Evolutionary conservation across 495 filamentous ascomycete species (phyloP), one percentile per base, ranked within the genome.

Genomic region (Poronia punctata): DNA sequence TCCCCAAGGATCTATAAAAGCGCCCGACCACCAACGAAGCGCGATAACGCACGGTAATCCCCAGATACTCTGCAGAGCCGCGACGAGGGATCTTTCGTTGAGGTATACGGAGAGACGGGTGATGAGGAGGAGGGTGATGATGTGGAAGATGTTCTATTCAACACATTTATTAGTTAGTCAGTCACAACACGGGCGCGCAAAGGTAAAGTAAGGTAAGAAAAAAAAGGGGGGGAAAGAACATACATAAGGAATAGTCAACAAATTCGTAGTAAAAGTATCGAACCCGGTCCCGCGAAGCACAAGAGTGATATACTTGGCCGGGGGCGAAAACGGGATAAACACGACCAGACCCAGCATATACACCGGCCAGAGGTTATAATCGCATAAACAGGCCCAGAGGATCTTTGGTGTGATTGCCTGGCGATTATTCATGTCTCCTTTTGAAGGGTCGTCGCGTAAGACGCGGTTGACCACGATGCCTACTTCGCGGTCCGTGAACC

Each of bases 281-380:
- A 84, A 88, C 1, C 79, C 79, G 1, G 83, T 58, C 0, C 66
- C 64, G 37, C 71, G 66, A 16, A 86, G 56, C 8, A 74, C 70
- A 1, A 88, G 66, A 1, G 81, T 86, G 34, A 86, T 63, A 41
- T 87, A 88, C 11, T 48, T 65, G 4, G 58, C 66, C 5, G 71
- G 68, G 0, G 80, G 78, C 0, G 62, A 60, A 16, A 62, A 61
- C 0, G 83, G 80, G 11, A 83, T 79, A 40, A 68, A 64, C 55
- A 70, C 76, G 1, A 66, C 62, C 4, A 87, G 25, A 3, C 83
- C 82, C 10, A 87, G 57, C 5, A 79, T 42, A 46, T 86, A 87
- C 15, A 86, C 66, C 0, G 80, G 76, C 82, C 84, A 88, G 49
- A 88, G 67, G 45, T 88, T 77, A 41, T 78, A 86, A 55, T 87